These are phyloP conservation scores for Colletotrichum cuscutae DNA, from an alignment of 2,329 filamentous ascomycete species.

Conservation along the genomic window DNA sequence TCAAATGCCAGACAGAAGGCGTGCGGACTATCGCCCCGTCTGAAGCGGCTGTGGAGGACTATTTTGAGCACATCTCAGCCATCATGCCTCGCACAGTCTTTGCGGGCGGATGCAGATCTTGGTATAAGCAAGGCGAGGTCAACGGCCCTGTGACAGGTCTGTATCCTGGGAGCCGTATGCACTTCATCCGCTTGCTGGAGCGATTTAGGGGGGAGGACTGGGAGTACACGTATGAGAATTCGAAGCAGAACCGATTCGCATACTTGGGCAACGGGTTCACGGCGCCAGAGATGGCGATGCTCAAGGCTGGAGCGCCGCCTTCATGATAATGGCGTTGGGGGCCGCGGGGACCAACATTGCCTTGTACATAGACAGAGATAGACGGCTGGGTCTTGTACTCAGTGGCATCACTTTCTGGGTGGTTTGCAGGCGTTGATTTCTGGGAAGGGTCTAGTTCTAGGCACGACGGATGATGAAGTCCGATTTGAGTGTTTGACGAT, in stretches of 20 bases:
- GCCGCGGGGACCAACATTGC: not conserved
- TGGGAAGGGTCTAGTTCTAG: not conserved
- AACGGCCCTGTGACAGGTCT: slow-evolving; percentile 59
- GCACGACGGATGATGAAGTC: slow-evolving; percentile 5
- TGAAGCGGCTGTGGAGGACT: slow-evolving; percentile 59
- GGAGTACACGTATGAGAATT: slow-evolving; percentile 57
- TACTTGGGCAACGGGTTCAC: slow-evolving; percentile 66
- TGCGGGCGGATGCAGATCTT: slow-evolving; percentile 57
- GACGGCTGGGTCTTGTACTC: not conserved
- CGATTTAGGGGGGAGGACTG: slow-evolving; percentile 62
- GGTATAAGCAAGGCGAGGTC: slow-evolving; percentile 59
- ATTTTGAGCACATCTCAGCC: slow-evolving; percentile 56
- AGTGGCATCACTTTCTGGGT: slow-evolving; percentile 9
- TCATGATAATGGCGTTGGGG: not conserved
- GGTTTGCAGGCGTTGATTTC: slow-evolving; percentile 30
- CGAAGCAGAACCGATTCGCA: slow-evolving; percentile 55
- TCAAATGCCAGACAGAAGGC: slow-evolving; percentile 60
- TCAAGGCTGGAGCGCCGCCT: slow-evolving; percentile 26
- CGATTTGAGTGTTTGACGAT: not conserved
- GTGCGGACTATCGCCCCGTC: slow-evolving; percentile 59
- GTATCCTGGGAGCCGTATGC: slow-evolving; percentile 61
- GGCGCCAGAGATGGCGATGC: slow-evolving; percentile 47
- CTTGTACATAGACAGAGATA: not conserved
- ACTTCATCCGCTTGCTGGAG: slow-evolving; percentile 65
- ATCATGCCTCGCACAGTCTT: slow-evolving; percentile 67